Base-by-base conservation (phyloP, 164 flowering plant species). In the Annona squamosa region DNA sequence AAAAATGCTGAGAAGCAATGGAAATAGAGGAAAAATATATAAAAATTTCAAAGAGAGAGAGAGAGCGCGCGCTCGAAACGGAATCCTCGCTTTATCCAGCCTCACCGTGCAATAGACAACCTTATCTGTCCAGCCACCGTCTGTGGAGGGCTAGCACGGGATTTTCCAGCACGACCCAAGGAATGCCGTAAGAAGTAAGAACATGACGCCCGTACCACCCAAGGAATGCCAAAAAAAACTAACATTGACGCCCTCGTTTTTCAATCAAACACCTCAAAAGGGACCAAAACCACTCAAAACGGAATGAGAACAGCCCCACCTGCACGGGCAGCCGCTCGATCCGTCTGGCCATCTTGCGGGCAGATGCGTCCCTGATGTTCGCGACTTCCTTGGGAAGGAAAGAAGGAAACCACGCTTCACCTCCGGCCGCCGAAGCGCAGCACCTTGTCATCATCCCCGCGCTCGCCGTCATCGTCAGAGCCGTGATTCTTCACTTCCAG, bases 301-400 rank as follows among this genome's bases (percentile, higher is more conserved):
- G 9, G 57, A 63, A 43, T 45, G 63, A 61, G 59, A 61, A 7
- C 44, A 26, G 7, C 7, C 37, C 19, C 69, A 87, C 89, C 77
- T 78, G 68, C 0, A 93, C 97, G 2, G 97, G 93, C 3, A 94
- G 72, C 75, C 97, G 84, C 79, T 88, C 83, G 68, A 94, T 90
- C 46, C 97, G 82, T 10, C 82, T 41, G 37, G 97, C 97, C 47
- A 94, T 79, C 19, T 83, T 88, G 62, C 89, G 81, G 67, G 97
- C 96, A 76, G 76, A 86, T 0, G 86, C 80, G 85, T 92, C 98
- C 74, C 83, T 87, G 80, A 94, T 86, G 18, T 77, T 77, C 46
- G 85, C 88, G 0, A 92, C 87, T 68, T 94, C 78, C 71, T 83
- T 85, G 6, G 98, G 98, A 19, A 91, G 86, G 76, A 93, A 93